Evolutionary conservation across 176 grass and related monocot genomes (phyloP).

Genomic region (Themeda triandra): DNA sequence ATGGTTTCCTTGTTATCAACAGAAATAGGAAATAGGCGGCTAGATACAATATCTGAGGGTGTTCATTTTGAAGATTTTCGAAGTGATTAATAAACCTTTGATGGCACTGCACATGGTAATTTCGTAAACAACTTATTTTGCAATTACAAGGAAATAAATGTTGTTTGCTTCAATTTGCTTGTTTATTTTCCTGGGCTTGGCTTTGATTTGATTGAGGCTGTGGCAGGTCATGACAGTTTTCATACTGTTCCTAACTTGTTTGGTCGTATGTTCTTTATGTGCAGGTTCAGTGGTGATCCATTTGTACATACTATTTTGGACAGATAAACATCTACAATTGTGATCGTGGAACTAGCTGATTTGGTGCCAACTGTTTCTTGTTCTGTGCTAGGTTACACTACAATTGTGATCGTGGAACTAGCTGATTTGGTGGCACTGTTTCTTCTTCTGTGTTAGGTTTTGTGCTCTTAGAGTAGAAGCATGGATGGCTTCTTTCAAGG

Average conservation of each 20-base stretch:
- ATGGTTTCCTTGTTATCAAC: constrained; percentile 32
- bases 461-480: constrained; percentile 9
- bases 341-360: constrained; percentile 34
- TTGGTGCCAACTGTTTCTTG: constrained; percentile 30
- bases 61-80: constrained; percentile 88
- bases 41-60: constrained; percentile 95
- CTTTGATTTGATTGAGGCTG: background rate
- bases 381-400: background rate
- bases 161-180: constrained; percentile 2
- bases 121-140: constrained; percentile 4
- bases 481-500: constrained; percentile 12
- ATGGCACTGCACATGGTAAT: constrained; percentile 45
- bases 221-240: background rate
- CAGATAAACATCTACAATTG: constrained; percentile 4
- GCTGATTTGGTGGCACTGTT: constrained; percentile 33
- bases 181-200: constrained; percentile 11
- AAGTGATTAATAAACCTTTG: constrained; percentile 61
- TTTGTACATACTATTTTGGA: constrained; percentile 42
- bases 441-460: constrained; percentile 2
- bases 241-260: constrained; percentile 14
- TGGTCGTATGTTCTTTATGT: background rate
- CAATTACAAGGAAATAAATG: background rate
- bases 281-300: constrained; percentile 39
- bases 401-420: too few species aligned
- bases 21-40: constrained; percentile 75